Conservation (phyloP, 805 yeast genomes). For the Saccharomycopsis olivae region DNA sequence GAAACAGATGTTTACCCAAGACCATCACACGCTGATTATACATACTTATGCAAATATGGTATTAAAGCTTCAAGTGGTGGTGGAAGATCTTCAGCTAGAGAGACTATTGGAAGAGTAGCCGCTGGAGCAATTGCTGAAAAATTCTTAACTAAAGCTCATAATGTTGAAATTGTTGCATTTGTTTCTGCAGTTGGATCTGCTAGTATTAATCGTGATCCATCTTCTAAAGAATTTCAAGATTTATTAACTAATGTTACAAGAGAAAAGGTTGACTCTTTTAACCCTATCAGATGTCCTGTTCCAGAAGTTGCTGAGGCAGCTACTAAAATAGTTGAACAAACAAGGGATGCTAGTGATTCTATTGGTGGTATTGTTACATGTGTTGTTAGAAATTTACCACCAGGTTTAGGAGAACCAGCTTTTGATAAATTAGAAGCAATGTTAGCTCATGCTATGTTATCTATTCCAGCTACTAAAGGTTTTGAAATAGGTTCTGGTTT, state of each 20-base stretch:
- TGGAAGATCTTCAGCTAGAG: conserved; percentile 95
- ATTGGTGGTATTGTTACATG: conserved; percentile 98
- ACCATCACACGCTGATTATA: conserved; percentile 96
- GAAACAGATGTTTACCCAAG: conserved; percentile 95
- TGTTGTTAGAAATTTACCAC: conserved; percentile 86
- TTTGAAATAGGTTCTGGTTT: conserved; percentile 97
- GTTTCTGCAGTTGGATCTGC: conserved; percentile 86
- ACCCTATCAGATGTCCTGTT: conserved; percentile 93
- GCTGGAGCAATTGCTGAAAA: conserved; percentile 98
- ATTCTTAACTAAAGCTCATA: conserved; percentile 61
- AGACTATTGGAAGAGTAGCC: conserved; percentile 97
- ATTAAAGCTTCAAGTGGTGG: conserved; percentile 93
- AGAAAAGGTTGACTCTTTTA: conserved; percentile 76
- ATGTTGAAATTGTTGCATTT: conserved; percentile 89
- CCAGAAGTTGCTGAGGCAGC: conserved; percentile 57
- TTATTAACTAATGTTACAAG: conserved; percentile 71
- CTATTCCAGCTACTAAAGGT: conserved; percentile 96
- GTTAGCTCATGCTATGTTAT: conserved; percentile 95
- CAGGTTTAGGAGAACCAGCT: conserved; percentile 96
- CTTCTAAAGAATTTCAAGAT: conserved; percentile 51
- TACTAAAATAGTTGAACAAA: conserved; percentile 79
- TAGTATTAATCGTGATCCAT: conserved; percentile 65
- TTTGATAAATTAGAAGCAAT: conserved; percentile 94
- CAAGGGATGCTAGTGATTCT: conserved; percentile 80
- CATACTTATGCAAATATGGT: conserved; percentile 85